Conservation (phyloP, 2,329 filamentous ascomycete species). For the Ophiocordyceps robertsii region DNA sequence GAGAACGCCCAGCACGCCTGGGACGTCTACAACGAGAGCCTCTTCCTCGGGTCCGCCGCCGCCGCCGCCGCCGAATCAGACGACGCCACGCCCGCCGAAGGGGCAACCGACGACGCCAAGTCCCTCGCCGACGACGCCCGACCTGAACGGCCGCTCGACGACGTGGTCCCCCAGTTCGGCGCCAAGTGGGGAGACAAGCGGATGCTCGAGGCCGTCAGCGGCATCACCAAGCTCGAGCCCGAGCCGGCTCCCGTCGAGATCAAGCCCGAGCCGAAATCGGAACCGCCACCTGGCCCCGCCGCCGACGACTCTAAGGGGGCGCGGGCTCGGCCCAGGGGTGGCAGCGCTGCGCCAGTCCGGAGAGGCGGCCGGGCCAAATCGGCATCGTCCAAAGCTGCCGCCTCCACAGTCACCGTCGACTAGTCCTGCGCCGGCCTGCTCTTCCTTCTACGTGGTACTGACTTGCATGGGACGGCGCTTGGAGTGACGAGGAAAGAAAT, state of each 20-base stretch:
- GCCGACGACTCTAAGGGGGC: constrained; percentile 15
- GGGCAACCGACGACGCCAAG: neutral
- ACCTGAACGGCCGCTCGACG: constrained; percentile 14
- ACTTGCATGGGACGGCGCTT: constrained; percentile 2
- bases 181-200: constrained; percentile 30
- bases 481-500: neutral
- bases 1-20: constrained; percentile 68
- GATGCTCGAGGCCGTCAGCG: constrained; percentile 31
- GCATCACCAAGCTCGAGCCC: constrained; percentile 22
- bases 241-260: constrained; percentile 8
- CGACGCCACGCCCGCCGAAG: neutral
- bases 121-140: constrained; percentile 2
- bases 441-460: neutral
- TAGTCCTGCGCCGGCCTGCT: neutral
- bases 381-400: neutral
- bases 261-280: constrained; percentile 15
- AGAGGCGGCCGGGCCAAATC: constrained; percentile 15
- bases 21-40: constrained; percentile 58
- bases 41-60: constrained; percentile 29
- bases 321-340: constrained; percentile 12
- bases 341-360: constrained; percentile 9
- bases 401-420: constrained; percentile 4
- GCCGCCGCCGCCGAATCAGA: constrained; percentile 2
- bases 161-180: constrained; percentile 23
- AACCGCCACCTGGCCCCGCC: constrained; percentile 4